These are phyloP conservation scores for Diophrys sp. DNA, from an alignment of 73 alveolate genomes.

Conservation along the genomic window DNA sequence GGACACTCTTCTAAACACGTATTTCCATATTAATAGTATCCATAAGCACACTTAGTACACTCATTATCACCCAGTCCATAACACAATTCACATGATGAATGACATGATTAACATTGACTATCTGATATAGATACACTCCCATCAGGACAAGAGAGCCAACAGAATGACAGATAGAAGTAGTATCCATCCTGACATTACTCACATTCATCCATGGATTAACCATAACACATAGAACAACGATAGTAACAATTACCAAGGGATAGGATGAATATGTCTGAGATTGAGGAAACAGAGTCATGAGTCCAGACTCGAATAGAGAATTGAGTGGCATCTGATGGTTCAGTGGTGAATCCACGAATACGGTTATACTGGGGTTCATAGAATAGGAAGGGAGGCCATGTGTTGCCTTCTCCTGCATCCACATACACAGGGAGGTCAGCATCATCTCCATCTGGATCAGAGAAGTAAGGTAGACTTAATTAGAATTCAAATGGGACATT, in stretches of 20 bases:
- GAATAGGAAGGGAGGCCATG: neutral
- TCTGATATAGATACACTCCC: neutral
- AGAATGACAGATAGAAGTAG: neutral
- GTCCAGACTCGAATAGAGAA: neutral
- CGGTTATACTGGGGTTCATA: neutral
- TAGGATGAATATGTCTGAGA: neutral
- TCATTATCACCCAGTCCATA: neutral
- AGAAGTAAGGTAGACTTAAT: no score
- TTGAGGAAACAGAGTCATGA: neutral
- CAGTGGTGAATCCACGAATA: neutral
- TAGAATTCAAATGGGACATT: no score
- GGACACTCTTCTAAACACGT: neutral
- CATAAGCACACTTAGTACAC: neutral
- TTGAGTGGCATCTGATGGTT: neutral
- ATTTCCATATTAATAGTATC: neutral
- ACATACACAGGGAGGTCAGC: neutral
- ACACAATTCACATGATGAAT: neutral
- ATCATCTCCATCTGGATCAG: neutral
- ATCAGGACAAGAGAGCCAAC: neutral
- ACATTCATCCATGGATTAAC: neutral
- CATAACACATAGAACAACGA: neutral
- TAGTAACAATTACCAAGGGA: neutral
- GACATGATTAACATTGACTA: neutral
- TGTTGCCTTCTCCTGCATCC: neutral
- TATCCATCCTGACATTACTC: neutral